Evolutionary conservation across 495 filamentous ascomycete genomes (phyloP).

Genomic region (Aspergillus wentii): DNA sequence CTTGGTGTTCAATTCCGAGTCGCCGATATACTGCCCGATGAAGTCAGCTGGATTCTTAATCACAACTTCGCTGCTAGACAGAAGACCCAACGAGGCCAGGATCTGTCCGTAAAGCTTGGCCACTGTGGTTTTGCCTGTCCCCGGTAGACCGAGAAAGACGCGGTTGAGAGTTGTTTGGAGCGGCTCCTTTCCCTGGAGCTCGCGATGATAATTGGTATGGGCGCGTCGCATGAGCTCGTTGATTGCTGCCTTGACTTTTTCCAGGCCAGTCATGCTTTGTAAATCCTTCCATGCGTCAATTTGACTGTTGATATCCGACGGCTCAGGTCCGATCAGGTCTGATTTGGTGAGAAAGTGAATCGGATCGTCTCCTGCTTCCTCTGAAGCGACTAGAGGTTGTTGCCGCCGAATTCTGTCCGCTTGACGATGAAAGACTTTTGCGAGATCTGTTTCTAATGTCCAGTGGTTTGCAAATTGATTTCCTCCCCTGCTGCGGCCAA

Average conservation of each 20-base stretch:
- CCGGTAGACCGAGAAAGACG: constrained; percentile 67
- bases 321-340: constrained; percentile 12
- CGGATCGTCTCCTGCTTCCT: no score
- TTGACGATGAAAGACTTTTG: constrained; percentile 34
- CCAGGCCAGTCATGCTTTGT: constrained; percentile 11
- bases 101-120: constrained; percentile 70
- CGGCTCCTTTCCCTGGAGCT: not conserved
- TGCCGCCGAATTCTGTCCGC: constrained; percentile 23
- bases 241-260: constrained; percentile 10
- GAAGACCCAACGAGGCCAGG: constrained; percentile 52
- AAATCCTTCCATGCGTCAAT: constrained; percentile 10
- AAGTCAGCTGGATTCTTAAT: not conserved
- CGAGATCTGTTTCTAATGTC: constrained; percentile 12
- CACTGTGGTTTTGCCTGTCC: constrained; percentile 74
- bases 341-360: constrained; percentile 14
- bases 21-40: constrained; percentile 2
- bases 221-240: constrained; percentile 6
- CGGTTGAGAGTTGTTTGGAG: constrained; percentile 49
- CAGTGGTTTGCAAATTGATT: constrained; percentile 45
- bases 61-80: constrained; percentile 5
- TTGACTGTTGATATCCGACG: constrained; percentile 1
- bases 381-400: constrained; percentile 14
- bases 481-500: constrained; percentile 50
- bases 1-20: not conserved
- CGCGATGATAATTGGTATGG: constrained; percentile 13